These are phyloP conservation scores for Fusarium sp. DNA, from an alignment of 2,329 filamentous ascomycete genomes.

Conservation along the genomic window DNA sequence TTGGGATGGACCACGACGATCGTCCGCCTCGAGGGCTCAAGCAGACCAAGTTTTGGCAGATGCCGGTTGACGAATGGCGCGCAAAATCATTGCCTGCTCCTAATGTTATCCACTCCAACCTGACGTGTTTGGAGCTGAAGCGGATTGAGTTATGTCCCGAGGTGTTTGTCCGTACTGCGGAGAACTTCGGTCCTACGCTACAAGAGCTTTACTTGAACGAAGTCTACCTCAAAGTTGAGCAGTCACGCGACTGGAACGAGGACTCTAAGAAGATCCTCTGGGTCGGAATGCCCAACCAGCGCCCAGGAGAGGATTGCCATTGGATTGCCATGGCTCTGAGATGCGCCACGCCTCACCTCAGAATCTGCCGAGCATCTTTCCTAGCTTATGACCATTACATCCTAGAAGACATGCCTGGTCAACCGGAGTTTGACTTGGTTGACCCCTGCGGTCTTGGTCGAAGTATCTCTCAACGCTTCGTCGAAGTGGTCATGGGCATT, in stretches of 20 bases:
- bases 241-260: conserved; percentile 54
- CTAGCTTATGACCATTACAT: conserved; percentile 62
- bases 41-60: conserved; percentile 57
- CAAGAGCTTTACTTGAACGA: conserved; percentile 63
- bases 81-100: conserved; percentile 58
- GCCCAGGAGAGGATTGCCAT: conserved; percentile 54
- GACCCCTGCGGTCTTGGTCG: conserved; percentile 61
- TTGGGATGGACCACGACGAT: conserved; percentile 62
- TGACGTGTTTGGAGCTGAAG: conserved; percentile 63
- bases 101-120: conserved; percentile 54
- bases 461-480: conserved; percentile 62
- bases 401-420: conserved; percentile 50
- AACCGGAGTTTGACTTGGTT: conserved; percentile 58
- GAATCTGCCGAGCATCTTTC: conserved; percentile 61
- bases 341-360: conserved; percentile 54
- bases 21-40: conserved; percentile 56
- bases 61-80: conserved; percentile 58
- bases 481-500: conserved; percentile 61
- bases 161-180: conserved; percentile 54
- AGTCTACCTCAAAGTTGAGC: conserved; percentile 62
- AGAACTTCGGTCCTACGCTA: conserved; percentile 58
- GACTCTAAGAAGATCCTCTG: conserved; percentile 58
- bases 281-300: conserved; percentile 62
- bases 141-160: conserved; percentile 58
- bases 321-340: conserved; percentile 63